Evolutionary conservation across 495 filamentous ascomycete species (phyloP).

Genomic region (Trichoderma gamsii): DNA sequence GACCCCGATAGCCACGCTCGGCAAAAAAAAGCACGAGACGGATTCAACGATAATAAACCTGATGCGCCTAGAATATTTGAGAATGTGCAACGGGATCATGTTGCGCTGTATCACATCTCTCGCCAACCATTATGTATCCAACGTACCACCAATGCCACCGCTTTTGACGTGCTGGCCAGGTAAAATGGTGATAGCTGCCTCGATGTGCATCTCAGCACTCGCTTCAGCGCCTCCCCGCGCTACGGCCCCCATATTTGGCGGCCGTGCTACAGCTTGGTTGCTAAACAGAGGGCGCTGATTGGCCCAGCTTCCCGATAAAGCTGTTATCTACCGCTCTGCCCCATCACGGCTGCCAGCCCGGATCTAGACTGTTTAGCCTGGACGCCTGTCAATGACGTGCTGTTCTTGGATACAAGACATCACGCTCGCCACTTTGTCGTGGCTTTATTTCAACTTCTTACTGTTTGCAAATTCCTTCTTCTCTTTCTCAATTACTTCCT

Average conservation of each 20-base stretch:
- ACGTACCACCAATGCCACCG: background rate
- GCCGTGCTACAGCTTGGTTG: background rate
- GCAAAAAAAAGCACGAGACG: too few species aligned
- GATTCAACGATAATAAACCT: too few species aligned
- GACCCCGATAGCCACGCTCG: too few species aligned
- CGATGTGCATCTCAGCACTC: background rate
- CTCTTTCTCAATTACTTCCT: too few species aligned
- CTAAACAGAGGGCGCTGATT: slow-evolving; percentile 13
- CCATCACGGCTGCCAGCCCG: background rate
- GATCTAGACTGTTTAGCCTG: background rate
- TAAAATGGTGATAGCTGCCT: background rate
- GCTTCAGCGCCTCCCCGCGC: slow-evolving; percentile 1
- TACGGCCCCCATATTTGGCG: slow-evolving; percentile 7
- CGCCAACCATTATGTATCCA: background rate
- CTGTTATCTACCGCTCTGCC: background rate
- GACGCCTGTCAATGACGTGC: background rate
- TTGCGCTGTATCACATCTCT: too few species aligned
- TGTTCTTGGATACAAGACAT: background rate
- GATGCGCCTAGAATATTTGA: too few species aligned
- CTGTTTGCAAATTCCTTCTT: background rate
- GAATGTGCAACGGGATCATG: background rate
- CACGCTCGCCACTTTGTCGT: background rate
- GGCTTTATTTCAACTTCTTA: background rate
- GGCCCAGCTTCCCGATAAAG: background rate
- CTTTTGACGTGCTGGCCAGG: background rate